Percentiles rank a stretch among this genome's conserved stretches.
phyloP scores from a whole-genome alignment of 768 basidiomycete genomes.

The Leccinum rimulosum region DNA sequence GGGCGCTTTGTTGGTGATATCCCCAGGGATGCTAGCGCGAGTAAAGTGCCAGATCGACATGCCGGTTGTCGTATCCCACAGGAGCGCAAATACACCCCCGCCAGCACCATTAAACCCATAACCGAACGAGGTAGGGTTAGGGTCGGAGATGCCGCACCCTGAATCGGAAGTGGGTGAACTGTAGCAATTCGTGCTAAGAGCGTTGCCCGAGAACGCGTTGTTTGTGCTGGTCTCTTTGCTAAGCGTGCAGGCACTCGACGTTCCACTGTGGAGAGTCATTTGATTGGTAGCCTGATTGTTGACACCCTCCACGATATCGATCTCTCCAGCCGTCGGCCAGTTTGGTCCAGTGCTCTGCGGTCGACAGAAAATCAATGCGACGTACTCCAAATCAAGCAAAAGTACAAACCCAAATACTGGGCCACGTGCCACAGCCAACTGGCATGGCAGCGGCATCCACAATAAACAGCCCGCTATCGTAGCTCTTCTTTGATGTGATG shows the following conservation, averaged over 20 bases:
- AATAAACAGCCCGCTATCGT: conserved; percentile 69
- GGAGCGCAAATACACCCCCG: conserved; percentile 56
- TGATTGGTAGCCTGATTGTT: conserved; percentile 57
- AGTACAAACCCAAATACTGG: conserved; percentile 50
- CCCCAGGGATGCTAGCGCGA: conserved; percentile 48
- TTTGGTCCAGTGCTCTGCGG: conserved; percentile 43
- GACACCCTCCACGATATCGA: conserved; percentile 76
- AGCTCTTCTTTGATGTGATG: conserved; percentile 61
- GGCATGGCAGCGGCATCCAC: conserved; percentile 72
- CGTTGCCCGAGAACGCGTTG: conserved; percentile 18
- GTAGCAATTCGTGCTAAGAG: conserved; percentile 35
- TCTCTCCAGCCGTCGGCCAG: conserved; percentile 59
- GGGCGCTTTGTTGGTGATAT: conserved; percentile 45
- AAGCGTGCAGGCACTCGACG: conserved; percentile 37
- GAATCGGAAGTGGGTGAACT: conserved; percentile 40
- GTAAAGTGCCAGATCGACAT: conserved; percentile 59
- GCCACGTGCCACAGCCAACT: conserved; percentile 62
- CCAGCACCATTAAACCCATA: conserved; percentile 31
- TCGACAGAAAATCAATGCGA: neutral
- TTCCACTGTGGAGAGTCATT: conserved; percentile 61
- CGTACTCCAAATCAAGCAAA: neutral
- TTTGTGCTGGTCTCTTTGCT: conserved; percentile 8
- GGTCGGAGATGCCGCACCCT: conserved; percentile 51
- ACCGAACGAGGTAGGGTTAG: conserved; percentile 42
- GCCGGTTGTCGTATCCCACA: conserved; percentile 47